Evolutionary conservation across 805 yeast species (phyloP).

Genomic region (Myxozyma nipponensis): DNA sequence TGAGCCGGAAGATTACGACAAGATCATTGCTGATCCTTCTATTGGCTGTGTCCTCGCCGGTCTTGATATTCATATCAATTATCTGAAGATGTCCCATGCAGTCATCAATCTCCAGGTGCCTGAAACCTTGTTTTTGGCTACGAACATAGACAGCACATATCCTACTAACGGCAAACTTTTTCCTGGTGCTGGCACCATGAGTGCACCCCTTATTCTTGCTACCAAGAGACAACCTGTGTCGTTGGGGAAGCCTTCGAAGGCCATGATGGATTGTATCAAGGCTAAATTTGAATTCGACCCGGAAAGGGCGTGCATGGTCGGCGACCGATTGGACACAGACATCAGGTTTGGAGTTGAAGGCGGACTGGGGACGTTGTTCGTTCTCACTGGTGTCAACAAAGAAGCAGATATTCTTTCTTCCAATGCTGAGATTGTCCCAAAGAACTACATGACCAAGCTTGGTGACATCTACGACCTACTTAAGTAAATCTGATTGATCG

Average conservation of each 20-base stretch:
- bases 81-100: conserved; percentile 74
- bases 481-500: no score
- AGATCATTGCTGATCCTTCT: conserved; percentile 55
- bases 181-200: conserved; percentile 94
- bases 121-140: conserved; percentile 73
- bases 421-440: conserved; percentile 50
- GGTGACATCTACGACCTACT: conserved; percentile 69
- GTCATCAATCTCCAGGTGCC: conserved; percentile 72
- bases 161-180: conserved; percentile 81
- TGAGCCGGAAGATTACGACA: conserved; percentile 42
- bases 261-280: conserved; percentile 86
- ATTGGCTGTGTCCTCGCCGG: conserved; percentile 93
- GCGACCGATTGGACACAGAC: conserved; percentile 93
- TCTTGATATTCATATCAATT: conserved; percentile 69
- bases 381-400: conserved; percentile 86
- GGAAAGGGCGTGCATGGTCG: conserved; percentile 76
- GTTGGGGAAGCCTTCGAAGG: conserved; percentile 87
- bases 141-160: conserved; percentile 91
- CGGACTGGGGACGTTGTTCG: conserved; percentile 80
- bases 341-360: conserved; percentile 88
- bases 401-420: conserved; percentile 53
- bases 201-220: conserved; percentile 69
- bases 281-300: conserved; percentile 56
- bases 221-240: conserved; percentile 81
- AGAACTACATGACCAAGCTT: conserved; percentile 62